Evolutionary conservation across 768 basidiomycete genomes (phyloP).

Genomic region (Phylloporus arenicola): DNA sequence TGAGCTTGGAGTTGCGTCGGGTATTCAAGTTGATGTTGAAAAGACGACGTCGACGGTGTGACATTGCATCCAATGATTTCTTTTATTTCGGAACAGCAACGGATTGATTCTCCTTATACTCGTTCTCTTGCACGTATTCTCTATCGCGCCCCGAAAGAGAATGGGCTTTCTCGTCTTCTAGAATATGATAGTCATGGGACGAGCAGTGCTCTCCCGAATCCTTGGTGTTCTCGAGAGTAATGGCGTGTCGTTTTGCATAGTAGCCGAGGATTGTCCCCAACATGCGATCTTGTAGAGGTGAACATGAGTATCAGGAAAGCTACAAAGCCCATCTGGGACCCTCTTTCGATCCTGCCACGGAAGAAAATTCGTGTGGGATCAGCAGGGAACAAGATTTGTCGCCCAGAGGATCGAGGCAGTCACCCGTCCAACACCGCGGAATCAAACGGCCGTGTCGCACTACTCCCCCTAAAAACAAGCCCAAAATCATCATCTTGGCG

Average conservation of each 20-base stretch:
- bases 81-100: constrained; percentile 22
- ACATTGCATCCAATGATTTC: constrained; percentile 8
- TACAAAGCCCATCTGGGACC: constrained; percentile 26
- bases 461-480: constrained; percentile 57
- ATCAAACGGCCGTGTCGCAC: constrained; percentile 64
- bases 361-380: background rate
- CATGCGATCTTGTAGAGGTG: no score
- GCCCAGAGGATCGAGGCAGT: background rate
- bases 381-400: background rate
- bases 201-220: constrained; percentile 11
- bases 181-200: constrained; percentile 16
- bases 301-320: constrained; percentile 20
- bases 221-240: constrained; percentile 2
- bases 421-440: constrained; percentile 68
- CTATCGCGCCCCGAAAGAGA: constrained; percentile 7
- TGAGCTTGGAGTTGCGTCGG: constrained; percentile 23
- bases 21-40: constrained; percentile 60
- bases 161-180: constrained; percentile 15
- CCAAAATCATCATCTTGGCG: constrained; percentile 63
- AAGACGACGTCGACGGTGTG: constrained; percentile 50
- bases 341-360: constrained; percentile 35
- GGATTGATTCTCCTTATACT: constrained; percentile 24
- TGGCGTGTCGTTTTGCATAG: background rate
- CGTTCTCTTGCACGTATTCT: constrained; percentile 19
- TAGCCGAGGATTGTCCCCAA: no score